A percentile compares a stretch with the other conserved stretches of the same genome.
Conservation (phyloP, 371 early-diverging fungal species). For the Rhizomucor pusillus region DNA sequence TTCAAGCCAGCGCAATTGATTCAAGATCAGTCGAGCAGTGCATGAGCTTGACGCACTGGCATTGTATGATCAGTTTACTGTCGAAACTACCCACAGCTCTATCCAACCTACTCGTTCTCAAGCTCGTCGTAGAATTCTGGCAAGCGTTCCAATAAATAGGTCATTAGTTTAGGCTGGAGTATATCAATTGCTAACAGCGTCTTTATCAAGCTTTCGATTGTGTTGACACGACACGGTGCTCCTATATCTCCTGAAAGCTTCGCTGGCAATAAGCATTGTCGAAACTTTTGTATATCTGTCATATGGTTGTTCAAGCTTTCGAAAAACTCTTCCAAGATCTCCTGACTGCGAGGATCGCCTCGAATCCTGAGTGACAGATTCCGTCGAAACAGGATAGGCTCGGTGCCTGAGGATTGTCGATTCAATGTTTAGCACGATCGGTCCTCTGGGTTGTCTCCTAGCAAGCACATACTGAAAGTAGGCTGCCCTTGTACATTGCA, state of each 20-base stretch:
- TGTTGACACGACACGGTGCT: constrained; percentile 3
- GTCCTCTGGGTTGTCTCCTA: neutral
- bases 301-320: constrained; percentile 23
- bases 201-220: constrained; percentile 59
- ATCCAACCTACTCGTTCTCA: constrained; percentile 38
- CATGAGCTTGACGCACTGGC: constrained; percentile 45
- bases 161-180: constrained; percentile 60
- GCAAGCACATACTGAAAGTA: constrained; percentile 13
- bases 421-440: neutral
- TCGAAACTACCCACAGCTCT: neutral
- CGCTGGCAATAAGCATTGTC: constrained; percentile 36
- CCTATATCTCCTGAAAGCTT: constrained; percentile 9
- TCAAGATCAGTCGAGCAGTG: constrained; percentile 65
- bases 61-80: neutral
- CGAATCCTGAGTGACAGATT: constrained; percentile 27
- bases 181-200: constrained; percentile 61
- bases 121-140: constrained; percentile 64
- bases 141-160: constrained; percentile 62
- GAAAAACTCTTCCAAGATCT: constrained; percentile 20
- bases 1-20: constrained; percentile 80
- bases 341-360: constrained; percentile 15
- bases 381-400: constrained; percentile 34
- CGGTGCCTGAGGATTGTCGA: constrained; percentile 7
- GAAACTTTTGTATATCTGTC: constrained; percentile 22
- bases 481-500: constrained; percentile 5